Evolutionary conservation across 2,329 filamentous ascomycete species (phyloP).

Genomic region (Penicillium oxalicum): DNA sequence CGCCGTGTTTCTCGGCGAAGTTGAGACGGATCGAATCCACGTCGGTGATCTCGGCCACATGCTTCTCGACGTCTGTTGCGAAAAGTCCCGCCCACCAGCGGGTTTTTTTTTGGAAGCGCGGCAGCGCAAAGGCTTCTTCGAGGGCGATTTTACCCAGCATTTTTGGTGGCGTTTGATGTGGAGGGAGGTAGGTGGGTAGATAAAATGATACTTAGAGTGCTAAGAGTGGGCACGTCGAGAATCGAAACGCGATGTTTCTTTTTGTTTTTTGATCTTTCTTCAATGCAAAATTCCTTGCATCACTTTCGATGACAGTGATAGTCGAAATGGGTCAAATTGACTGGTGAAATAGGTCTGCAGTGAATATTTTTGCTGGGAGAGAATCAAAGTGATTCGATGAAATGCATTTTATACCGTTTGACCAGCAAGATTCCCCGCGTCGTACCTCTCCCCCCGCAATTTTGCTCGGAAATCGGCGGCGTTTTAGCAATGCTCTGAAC

Average conservation of each 20-base stretch:
- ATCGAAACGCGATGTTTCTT: neutral
- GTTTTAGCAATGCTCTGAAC: too few species aligned
- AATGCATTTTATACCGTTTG: too few species aligned
- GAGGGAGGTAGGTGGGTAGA: neutral
- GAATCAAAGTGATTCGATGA: too few species aligned
- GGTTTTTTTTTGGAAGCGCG: conserved; percentile 53
- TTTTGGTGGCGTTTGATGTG: neutral
- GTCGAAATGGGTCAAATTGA: too few species aligned
- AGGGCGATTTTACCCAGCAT: conserved; percentile 59
- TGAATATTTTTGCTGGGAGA: too few species aligned
- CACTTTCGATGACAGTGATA: too few species aligned
- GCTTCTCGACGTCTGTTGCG: conserved; percentile 53
- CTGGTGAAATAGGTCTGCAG: too few species aligned
- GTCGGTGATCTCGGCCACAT: conserved; percentile 52
- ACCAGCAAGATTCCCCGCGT: neutral
- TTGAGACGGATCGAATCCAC: conserved; percentile 41
- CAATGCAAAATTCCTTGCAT: too few species aligned
- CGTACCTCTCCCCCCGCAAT: too few species aligned
- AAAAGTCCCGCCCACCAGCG: conserved; percentile 58
- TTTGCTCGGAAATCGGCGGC: too few species aligned
- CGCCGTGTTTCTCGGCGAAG: conserved; percentile 41
- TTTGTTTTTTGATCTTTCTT: neutral
- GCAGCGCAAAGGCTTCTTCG: conserved; percentile 58
- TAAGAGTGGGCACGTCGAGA: neutral
- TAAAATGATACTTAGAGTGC: neutral